These are phyloP conservation scores for Candida mattraensis DNA, from an alignment of 805 yeast species.

Conservation along the genomic window DNA sequence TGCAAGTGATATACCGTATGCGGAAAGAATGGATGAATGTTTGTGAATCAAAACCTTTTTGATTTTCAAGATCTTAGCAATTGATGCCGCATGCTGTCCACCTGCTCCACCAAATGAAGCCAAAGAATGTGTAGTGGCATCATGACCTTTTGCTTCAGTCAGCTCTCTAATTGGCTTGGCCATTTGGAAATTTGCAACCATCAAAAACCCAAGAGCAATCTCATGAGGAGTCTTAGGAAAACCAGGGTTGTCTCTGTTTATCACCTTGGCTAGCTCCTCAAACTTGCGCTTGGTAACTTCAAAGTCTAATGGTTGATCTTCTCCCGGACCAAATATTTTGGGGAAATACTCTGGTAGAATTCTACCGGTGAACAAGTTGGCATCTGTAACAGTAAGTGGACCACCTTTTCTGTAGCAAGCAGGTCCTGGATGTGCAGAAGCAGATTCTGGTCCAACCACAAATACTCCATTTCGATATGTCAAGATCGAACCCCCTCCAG, in stretches of 20 bases:
- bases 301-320: conserved; percentile 7
- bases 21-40: conserved; percentile 45
- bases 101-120: conserved; percentile 91
- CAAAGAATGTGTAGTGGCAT: conserved; percentile 58
- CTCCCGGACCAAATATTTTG: conserved; percentile 9
- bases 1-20: conserved; percentile 69
- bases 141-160: conserved; percentile 77
- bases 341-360: conserved; percentile 9
- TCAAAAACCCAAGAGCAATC: conserved; percentile 74
- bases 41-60: conserved; percentile 65
- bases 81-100: conserved; percentile 77
- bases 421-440: conserved; percentile 10
- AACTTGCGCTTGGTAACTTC: conserved; percentile 5
- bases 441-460: conserved; percentile 10
- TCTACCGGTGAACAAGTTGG: conserved; percentile 9
- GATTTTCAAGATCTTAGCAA: conserved; percentile 69
- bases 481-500: conserved; percentile 10
- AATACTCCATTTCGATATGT: conserved; percentile 6
- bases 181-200: conserved; percentile 82
- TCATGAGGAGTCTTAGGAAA: conserved; percentile 52
- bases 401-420: conserved; percentile 11
- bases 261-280: conserved; percentile 47
- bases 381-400: conserved; percentile 10
- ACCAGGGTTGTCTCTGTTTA: conserved; percentile 43
- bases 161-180: conserved; percentile 77